phyloP scores from a whole-genome alignment of 2,329 filamentous ascomycete species.

The Botrytis paeoniae region DNA sequence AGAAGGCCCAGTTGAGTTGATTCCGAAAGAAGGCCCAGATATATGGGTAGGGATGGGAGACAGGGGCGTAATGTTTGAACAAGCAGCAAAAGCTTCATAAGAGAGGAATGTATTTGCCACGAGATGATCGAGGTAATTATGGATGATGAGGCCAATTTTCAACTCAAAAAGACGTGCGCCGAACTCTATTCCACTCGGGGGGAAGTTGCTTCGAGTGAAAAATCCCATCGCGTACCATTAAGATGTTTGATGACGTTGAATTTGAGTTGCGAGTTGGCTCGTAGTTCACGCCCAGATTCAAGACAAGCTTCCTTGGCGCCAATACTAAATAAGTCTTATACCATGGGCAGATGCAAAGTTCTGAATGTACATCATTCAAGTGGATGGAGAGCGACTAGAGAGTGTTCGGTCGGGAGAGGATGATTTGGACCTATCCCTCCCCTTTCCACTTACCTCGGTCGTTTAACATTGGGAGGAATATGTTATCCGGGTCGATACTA shows the following conservation, averaged over 20 bases:
- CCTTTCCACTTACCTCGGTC: neutral
- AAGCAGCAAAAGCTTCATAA: neutral
- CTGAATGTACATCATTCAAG: neutral
- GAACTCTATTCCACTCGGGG: neutral
- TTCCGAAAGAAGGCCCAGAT: neutral
- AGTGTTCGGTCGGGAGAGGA: neutral
- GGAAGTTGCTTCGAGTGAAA: neutral
- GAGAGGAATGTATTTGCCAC: neutral
- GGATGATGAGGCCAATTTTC: neutral
- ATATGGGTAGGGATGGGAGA: neutral
- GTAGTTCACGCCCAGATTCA: neutral
- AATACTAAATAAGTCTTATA: neutral
- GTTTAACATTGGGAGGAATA: neutral
- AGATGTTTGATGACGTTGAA: constrained; percentile 14
- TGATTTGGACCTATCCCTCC: neutral
- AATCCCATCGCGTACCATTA: neutral
- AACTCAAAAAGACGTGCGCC: too few species aligned
- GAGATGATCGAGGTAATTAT: neutral
- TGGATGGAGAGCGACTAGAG: neutral
- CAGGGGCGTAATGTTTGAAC: too few species aligned
- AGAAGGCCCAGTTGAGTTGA: neutral
- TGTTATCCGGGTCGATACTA: neutral
- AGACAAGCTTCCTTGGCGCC: constrained; percentile 18
- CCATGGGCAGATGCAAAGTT: neutral
- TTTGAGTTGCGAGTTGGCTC: constrained; percentile 9